Evolutionary conservation across 169 alveolate genomes (phyloP).

Genomic region (Eimeria acervulina): DNA sequence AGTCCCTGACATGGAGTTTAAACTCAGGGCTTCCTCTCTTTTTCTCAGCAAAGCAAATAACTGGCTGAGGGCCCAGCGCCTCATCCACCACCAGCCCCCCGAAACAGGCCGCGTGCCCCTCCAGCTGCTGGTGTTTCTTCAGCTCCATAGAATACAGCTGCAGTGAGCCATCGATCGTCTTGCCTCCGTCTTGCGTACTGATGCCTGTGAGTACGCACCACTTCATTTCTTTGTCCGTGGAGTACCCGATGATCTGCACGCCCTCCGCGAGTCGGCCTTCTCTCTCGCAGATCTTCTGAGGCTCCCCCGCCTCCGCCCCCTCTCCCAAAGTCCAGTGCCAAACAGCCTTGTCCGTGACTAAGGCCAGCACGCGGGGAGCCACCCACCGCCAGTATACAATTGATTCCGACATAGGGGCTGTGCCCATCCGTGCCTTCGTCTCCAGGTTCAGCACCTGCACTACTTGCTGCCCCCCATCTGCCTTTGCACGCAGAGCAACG

Average conservation of each 20-base stretch:
- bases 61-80: slow-evolving; percentile 87
- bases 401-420: slow-evolving; percentile 93
- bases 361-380: slow-evolving; percentile 93
- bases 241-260: slow-evolving; percentile 92
- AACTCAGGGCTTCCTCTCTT: slow-evolving; percentile 71
- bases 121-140: slow-evolving; percentile 95
- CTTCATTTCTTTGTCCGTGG: slow-evolving; percentile 88
- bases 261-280: slow-evolving; percentile 93
- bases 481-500: slow-evolving; percentile 95
- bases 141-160: slow-evolving; percentile 92
- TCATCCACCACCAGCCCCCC: slow-evolving; percentile 93
- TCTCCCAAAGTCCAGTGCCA: slow-evolving; percentile 93
- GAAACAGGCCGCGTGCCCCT: slow-evolving; percentile 97
- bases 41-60: slow-evolving; percentile 86
- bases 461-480: slow-evolving; percentile 86
- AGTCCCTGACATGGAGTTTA: slow-evolving; percentile 84
- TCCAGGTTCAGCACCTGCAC: slow-evolving; percentile 96
- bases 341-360: slow-evolving; percentile 95
- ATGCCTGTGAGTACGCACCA: slow-evolving; percentile 98
- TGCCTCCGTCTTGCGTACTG: slow-evolving; percentile 93
- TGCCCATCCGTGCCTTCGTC: slow-evolving; percentile 94
- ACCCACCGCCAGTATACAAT: slow-evolving; percentile 97
- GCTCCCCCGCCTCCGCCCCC: slow-evolving; percentile 82
- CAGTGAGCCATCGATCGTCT: slow-evolving; percentile 95
- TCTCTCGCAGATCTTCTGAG: slow-evolving; percentile 94